Evolutionary conservation across 108 stramenopile species (phyloP).

Genomic region (Ochromonas danica): DNA sequence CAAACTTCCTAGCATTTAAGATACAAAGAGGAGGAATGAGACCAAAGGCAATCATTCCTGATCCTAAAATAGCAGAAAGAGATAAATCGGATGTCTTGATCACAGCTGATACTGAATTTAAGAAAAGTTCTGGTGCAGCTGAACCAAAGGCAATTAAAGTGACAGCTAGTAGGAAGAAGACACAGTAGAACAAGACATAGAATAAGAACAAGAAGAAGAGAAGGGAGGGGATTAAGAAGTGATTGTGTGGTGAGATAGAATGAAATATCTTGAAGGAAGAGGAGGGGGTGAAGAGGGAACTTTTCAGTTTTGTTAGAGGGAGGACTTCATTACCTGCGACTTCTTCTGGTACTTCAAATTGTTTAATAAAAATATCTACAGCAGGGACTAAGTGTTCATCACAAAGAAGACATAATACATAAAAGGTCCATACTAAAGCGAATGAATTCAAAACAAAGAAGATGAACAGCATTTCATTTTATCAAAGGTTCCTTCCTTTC

Average conservation of each 20-base stretch:
- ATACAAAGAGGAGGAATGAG: slow-evolving; percentile 35
- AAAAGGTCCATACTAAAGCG: not conserved
- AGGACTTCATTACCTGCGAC: slow-evolving; percentile 10
- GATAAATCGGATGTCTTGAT: slow-evolving; percentile 17
- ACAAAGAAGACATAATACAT: slow-evolving; percentile 22
- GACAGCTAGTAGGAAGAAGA: not conserved
- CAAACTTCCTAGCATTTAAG: not conserved
- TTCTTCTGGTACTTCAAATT: slow-evolving; percentile 23
- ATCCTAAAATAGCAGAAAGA: slow-evolving; percentile 19
- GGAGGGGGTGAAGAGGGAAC: not conserved
- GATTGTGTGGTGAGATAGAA: not conserved
- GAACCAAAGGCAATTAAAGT: slow-evolving; percentile 36
- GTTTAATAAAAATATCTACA: slow-evolving; percentile 25
- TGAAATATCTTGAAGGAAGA: not conserved
- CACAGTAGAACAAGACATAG: not conserved
- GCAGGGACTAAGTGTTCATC: not conserved
- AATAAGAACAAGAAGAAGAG: not conserved
- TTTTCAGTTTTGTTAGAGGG: not conserved
- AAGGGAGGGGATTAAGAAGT: not conserved
- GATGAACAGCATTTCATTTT: too few relatives aligned
- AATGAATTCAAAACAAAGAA: not conserved
- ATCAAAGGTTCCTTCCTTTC: too few relatives aligned
- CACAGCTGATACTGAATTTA: slow-evolving; percentile 11
- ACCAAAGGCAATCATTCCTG: slow-evolving; percentile 30
- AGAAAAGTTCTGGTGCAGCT: slow-evolving; percentile 32